A percentile compares a stretch with the other conserved stretches of the same genome.
Evolutionary conservation across 1,284 basidiomycete species (phyloP).

Genomic region (Apiotrichum gracile): DNA sequence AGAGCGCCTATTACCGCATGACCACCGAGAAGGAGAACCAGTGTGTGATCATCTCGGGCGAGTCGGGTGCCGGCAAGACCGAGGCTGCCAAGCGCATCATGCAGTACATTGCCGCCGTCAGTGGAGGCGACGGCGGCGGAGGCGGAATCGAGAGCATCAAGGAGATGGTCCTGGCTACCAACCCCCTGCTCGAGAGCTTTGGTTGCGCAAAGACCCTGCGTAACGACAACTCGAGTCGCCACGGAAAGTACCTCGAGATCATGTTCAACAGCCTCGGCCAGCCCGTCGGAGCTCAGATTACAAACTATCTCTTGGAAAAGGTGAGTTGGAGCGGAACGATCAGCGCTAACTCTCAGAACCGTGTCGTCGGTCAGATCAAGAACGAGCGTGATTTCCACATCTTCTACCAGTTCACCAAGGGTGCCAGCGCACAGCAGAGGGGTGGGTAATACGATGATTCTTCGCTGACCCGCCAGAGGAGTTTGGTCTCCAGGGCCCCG

Average conservation of each 20-base stretch:
- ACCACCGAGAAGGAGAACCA: slow-evolving; percentile 99
- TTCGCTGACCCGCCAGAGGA: slow-evolving; percentile 57
- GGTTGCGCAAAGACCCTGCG: slow-evolving; percentile 98
- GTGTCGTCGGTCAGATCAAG: slow-evolving; percentile 94
- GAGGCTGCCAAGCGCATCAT: slow-evolving; percentile 98
- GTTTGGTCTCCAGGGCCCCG: slow-evolving; percentile 94
- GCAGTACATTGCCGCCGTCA: slow-evolving; percentile 99
- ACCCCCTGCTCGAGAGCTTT: slow-evolving; percentile 95
- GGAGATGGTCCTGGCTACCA: slow-evolving; percentile 99
- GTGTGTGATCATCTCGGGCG: slow-evolving; percentile 99
- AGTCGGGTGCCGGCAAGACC: slow-evolving; percentile 95
- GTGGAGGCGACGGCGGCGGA: slow-evolving; percentile 61
- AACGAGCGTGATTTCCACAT: slow-evolving; percentile 98
- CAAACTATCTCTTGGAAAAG: slow-evolving; percentile 97
- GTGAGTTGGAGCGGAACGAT: slow-evolving; percentile 28
- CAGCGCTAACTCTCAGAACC: slow-evolving; percentile 52
- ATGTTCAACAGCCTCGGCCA: slow-evolving; percentile 94
- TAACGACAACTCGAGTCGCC: slow-evolving; percentile 98
- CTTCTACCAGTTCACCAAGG: slow-evolving; percentile 99
- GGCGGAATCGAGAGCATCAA: slow-evolving; percentile 85
- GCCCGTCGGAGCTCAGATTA: slow-evolving; percentile 95
- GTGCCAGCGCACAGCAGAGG: slow-evolving; percentile 78
- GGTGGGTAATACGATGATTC: slow-evolving; percentile 51
- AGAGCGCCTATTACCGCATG: slow-evolving; percentile 98
- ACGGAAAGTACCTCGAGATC: slow-evolving; percentile 99